A percentile compares a stretch with the other conserved stretches of the same genome.
Evolutionary conservation across 306 rosid genomes (phyloP).

Genomic region (Casuarina cunninghamiana): DNA sequence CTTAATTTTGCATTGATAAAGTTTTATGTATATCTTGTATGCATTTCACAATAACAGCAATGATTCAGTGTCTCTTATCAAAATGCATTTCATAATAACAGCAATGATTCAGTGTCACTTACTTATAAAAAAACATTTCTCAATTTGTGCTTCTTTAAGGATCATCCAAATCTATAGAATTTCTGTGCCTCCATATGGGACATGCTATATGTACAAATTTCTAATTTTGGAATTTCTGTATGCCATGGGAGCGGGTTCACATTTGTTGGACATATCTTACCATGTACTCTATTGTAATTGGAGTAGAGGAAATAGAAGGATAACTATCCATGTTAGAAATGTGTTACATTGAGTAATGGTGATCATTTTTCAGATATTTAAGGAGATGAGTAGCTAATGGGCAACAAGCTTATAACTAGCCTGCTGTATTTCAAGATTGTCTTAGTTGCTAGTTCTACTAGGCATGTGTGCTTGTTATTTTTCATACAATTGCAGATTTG

Average conservation of each 20-base stretch:
- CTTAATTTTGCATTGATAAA: background rate
- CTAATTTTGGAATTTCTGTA: background rate
- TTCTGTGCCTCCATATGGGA: background rate
- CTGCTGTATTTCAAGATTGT: background rate
- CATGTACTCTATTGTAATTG: background rate
- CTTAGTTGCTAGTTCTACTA: constrained; percentile 8
- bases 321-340: background rate
- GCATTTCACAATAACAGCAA: background rate
- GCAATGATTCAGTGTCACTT: background rate
- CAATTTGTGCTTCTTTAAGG: background rate
- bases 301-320: background rate
- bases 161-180: background rate
- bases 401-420: constrained; percentile 2
- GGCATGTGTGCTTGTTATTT: background rate
- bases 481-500: background rate
- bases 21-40: constrained; percentile 10
- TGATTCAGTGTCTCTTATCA: background rate
- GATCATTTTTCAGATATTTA: background rate
- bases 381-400: background rate
- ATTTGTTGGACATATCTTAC: background rate
- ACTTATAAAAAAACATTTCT: background rate
- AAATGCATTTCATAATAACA: background rate
- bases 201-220: background rate
- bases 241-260: background rate
- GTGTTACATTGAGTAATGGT: background rate